phyloP scores from a whole-genome alignment of 192 early-diverging fungal species.

The Linnemannia hyalina region DNA sequence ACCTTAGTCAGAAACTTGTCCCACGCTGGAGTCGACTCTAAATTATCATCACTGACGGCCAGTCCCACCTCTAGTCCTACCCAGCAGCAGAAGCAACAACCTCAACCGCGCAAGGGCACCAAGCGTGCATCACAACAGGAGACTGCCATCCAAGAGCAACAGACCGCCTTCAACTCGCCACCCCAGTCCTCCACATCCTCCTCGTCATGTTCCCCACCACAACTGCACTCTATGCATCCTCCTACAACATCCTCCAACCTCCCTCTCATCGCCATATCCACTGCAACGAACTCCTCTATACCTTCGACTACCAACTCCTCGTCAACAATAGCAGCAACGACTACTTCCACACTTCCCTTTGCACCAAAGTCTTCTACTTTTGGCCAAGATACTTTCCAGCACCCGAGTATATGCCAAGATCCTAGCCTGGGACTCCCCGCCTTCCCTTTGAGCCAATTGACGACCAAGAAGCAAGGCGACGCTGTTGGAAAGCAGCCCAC shows the following conservation, averaged over 20 bases:
- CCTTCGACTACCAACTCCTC: slow-evolving; percentile 27
- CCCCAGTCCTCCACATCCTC: slow-evolving; percentile 1
- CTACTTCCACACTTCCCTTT: slow-evolving; percentile 29
- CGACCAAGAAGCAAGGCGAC: slow-evolving; percentile 21
- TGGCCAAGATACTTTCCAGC: slow-evolving; percentile 35
- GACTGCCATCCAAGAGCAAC: neutral
- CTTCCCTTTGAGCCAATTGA: slow-evolving; percentile 39
- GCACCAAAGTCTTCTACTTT: slow-evolving; percentile 28
- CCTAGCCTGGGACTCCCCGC: slow-evolving; percentile 35
- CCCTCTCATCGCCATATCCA: slow-evolving; percentile 9
- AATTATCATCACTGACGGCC: neutral
- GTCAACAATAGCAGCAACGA: slow-evolving; percentile 9
- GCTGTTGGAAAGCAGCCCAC: neutral
- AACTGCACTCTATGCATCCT: slow-evolving; percentile 19
- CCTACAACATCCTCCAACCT: neutral
- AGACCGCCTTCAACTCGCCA: slow-evolving; percentile 17
- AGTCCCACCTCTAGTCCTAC: slow-evolving; percentile 13
- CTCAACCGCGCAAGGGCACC: neutral
- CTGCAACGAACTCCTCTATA: neutral
- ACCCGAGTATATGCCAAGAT: slow-evolving; percentile 41
- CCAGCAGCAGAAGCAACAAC: slow-evolving; percentile 18
- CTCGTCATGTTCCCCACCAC: slow-evolving; percentile 35
- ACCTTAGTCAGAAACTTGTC: slow-evolving; percentile 6
- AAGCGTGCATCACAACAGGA: slow-evolving; percentile 12
- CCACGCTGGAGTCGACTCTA: neutral